phyloP scores from a whole-genome alignment of 2,329 filamentous ascomycete genomes.

The Fusarium hostae region DNA sequence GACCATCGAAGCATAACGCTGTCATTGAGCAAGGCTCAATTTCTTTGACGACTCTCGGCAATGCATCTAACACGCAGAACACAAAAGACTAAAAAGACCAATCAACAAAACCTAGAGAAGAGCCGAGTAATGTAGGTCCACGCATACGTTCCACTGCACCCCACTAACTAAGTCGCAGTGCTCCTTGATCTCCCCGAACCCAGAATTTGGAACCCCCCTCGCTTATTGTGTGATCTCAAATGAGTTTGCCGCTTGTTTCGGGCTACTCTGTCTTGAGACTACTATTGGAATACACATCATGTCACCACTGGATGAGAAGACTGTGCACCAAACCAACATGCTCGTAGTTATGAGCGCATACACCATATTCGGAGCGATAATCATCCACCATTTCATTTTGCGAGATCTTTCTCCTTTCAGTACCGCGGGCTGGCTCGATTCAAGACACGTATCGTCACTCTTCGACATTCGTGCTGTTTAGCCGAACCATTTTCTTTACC shows the following conservation, averaged over 20 bases:
- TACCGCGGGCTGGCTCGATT: not conserved
- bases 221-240: slow-evolving; percentile 1
- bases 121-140: slow-evolving; percentile 8
- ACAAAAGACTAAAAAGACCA: not conserved
- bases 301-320: slow-evolving; percentile 22
- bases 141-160: not conserved
- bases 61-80: not conserved
- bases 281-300: slow-evolving; percentile 24
- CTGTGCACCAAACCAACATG: not conserved
- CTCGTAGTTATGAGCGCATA: slow-evolving; percentile 1
- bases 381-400: slow-evolving; percentile 11
- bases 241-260: slow-evolving; percentile 6
- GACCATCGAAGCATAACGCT: not conserved
- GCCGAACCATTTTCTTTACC: not conserved
- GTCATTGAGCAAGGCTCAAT: not conserved
- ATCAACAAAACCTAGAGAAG: not conserved
- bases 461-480: not conserved
- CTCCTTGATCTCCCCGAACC: not conserved
- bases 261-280: slow-evolving; percentile 7
- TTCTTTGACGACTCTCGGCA: not conserved
- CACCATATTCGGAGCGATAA: not conserved
- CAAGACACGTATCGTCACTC: not conserved
- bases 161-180: slow-evolving; percentile 13
- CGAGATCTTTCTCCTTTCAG: slow-evolving; percentile 13
- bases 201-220: not conserved